Conservation (phyloP, 1,139 yeast species). For the Taphrina confusa region DNA sequence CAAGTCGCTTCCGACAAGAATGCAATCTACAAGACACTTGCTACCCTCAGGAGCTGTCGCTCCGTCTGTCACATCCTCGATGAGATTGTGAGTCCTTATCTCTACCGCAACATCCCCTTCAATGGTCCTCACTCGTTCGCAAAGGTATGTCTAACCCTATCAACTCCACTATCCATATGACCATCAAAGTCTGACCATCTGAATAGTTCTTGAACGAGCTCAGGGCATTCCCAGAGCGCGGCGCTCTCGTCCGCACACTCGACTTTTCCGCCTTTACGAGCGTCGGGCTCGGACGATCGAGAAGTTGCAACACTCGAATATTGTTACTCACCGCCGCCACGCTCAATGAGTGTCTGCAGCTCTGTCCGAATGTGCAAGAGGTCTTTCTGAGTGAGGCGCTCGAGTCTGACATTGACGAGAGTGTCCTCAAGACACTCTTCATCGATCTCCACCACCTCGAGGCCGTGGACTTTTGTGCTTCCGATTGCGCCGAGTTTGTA, state of each 20-base stretch:
- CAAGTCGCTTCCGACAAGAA: neutral
- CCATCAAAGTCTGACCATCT: neutral
- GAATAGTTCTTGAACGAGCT: slow-evolving; percentile 24
- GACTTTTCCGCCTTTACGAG: slow-evolving; percentile 76
- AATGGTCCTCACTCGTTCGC: slow-evolving; percentile 30
- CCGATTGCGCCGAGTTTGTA: slow-evolving; percentile 65
- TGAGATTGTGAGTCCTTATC: slow-evolving; percentile 11
- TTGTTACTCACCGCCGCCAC: slow-evolving; percentile 84
- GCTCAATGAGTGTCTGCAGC: slow-evolving; percentile 59
- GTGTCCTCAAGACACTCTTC: slow-evolving; percentile 60
- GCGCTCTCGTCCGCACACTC: slow-evolving; percentile 17
- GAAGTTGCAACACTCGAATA: slow-evolving; percentile 84
- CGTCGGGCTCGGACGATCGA: slow-evolving; percentile 85
- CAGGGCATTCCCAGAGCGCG: slow-evolving; percentile 18
- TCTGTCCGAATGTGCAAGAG: slow-evolving; percentile 69
- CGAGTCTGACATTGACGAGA: slow-evolving; percentile 74
- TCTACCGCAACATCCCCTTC: slow-evolving; percentile 29
- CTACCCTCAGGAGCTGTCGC: slow-evolving; percentile 19
- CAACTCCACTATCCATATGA: neutral
- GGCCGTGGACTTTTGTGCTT: slow-evolving; percentile 86
- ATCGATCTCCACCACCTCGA: slow-evolving; percentile 57
- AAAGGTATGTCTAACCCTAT: slow-evolving; percentile 11
- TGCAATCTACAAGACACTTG: slow-evolving; percentile 18
- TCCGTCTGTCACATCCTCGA: slow-evolving; percentile 11
- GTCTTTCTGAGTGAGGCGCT: slow-evolving; percentile 83